phyloP scores from a whole-genome alignment of 352 stramenopile genomes.

The Peronosclerospora sorghi region DNA sequence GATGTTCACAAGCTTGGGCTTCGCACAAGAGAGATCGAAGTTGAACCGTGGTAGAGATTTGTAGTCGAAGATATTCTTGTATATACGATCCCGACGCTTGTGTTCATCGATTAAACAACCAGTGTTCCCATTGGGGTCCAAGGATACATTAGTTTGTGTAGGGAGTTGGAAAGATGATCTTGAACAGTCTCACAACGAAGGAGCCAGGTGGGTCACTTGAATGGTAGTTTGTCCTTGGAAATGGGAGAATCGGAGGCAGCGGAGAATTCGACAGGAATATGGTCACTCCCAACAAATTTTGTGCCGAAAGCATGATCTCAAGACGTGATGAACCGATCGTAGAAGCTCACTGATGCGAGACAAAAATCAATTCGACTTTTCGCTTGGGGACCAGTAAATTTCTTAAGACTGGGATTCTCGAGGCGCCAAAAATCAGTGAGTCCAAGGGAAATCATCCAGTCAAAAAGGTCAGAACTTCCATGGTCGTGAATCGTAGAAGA shows the following conservation, averaged over 20 bases:
- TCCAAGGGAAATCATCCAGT: background rate
- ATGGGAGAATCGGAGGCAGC: background rate
- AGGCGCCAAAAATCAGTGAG: background rate
- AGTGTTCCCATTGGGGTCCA: background rate
- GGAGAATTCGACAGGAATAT: background rate
- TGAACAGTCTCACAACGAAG: background rate
- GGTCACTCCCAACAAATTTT: background rate
- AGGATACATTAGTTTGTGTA: background rate
- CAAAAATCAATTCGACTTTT: background rate
- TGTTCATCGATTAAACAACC: background rate
- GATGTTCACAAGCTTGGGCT: too few relatives aligned
- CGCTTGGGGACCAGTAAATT: background rate
- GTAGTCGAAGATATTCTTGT: too few relatives aligned
- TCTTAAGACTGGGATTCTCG: background rate
- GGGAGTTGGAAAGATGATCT: background rate
- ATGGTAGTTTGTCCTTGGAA: background rate
- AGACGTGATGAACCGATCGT: background rate
- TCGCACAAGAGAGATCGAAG: too few relatives aligned
- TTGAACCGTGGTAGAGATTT: too few relatives aligned
- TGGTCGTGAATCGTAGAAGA: background rate
- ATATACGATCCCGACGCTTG: constrained; percentile 6
- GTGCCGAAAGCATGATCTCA: background rate
- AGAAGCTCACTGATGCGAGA: background rate
- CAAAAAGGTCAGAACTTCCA: background rate
- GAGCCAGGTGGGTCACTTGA: background rate